Conservation (phyloP, 1,284 basidiomycete species). For the Ganoderma lingzhi region DNA sequence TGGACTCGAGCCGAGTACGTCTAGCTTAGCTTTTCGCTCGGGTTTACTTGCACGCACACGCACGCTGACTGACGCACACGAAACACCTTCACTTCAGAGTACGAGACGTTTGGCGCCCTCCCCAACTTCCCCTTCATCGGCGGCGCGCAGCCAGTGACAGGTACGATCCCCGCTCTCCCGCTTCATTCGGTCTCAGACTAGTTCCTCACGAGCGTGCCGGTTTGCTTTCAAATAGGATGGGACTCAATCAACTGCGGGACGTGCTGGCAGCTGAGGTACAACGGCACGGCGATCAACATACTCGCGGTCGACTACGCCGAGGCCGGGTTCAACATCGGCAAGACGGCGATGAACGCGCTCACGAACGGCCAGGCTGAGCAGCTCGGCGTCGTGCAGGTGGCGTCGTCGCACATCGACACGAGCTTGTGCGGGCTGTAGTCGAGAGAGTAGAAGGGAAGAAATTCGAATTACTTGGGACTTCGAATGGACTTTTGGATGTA, state of each 20-base stretch:
- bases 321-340: slow-evolving; percentile 50
- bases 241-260: slow-evolving; percentile 53
- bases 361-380: slow-evolving; percentile 47
- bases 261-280: slow-evolving; percentile 54
- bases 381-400: slow-evolving; percentile 49
- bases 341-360: slow-evolving; percentile 51
- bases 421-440: slow-evolving; percentile 40
- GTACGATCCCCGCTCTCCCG: slow-evolving; percentile 44
- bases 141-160: slow-evolving; percentile 50
- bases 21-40: slow-evolving; percentile 47
- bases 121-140: slow-evolving; percentile 58
- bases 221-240: slow-evolving; percentile 39
- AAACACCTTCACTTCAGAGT: slow-evolving; percentile 49
- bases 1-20: slow-evolving; percentile 52
- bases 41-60: not conserved
- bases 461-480: too few species aligned
- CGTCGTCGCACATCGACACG: slow-evolving; percentile 43
- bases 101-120: slow-evolving; percentile 54
- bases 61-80: slow-evolving; percentile 19
- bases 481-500: too few species aligned
- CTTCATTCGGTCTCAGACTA: slow-evolving; percentile 33
- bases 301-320: slow-evolving; percentile 51
- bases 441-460: too few species aligned
- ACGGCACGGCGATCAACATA: slow-evolving; percentile 49
- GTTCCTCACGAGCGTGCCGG: slow-evolving; percentile 17